Conservation (phyloP, 2,329 filamentous ascomycete species). For the Mycogone perniciosa region DNA sequence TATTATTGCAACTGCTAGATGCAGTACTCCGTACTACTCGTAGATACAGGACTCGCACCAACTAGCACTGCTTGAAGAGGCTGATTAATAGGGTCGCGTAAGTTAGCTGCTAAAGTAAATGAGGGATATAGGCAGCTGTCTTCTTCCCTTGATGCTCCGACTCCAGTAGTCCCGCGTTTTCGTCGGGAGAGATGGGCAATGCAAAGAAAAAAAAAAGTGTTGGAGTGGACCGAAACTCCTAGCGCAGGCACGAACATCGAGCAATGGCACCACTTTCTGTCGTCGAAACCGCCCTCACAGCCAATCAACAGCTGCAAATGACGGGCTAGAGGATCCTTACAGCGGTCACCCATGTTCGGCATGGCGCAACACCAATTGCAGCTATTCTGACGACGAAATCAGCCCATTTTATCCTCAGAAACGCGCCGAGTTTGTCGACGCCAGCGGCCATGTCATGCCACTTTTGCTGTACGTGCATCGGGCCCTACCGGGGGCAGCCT, state of each 20-base stretch:
- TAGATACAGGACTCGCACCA: too few species aligned
- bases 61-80: too few species aligned
- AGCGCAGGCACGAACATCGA: conserved; percentile 8
- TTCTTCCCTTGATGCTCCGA: too few species aligned
- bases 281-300: not conserved
- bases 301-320: conserved; percentile 6
- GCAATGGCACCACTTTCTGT: conserved; percentile 12
- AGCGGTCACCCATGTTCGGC: conserved; percentile 1
- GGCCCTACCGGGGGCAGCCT: conserved; percentile 5
- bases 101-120: too few species aligned
- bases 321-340: conserved; percentile 7
- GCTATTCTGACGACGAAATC: conserved; percentile 12
- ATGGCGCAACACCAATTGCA: conserved; percentile 13
- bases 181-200: conserved; percentile 3
- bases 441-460: conserved; percentile 12
- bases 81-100: too few species aligned
- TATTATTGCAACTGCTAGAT: too few species aligned
- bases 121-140: too few species aligned
- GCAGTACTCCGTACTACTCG: too few species aligned
- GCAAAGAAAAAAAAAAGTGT: not conserved
- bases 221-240: conserved; percentile 2
- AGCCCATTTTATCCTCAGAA: conserved; percentile 10
- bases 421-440: not conserved
- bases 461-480: conserved; percentile 12
- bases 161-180: not conserved